Evolutionary conservation across 345 rosid species (phyloP).

Genomic region (Barbarea vulgaris): DNA sequence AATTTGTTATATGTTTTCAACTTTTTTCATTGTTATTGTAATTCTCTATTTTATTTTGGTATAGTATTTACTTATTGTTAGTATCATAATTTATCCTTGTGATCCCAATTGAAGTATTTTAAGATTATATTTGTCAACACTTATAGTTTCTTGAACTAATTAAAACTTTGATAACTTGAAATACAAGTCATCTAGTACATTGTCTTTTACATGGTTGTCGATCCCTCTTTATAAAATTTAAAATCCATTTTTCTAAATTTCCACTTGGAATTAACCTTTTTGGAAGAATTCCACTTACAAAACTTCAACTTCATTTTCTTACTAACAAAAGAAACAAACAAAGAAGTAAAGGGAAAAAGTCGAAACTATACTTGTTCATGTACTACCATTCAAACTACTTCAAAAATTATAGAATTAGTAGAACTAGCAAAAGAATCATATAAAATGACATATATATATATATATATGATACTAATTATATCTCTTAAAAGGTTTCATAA

Average conservation of each 20-base stretch:
- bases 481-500: not conserved
- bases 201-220: not conserved
- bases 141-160: not conserved
- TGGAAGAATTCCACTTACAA: not conserved
- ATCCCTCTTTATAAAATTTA: not conserved
- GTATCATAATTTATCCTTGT: not conserved
- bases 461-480: too few species aligned
- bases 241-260: not conserved
- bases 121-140: not conserved
- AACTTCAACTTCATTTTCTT: not conserved
- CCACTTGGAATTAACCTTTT: not conserved
- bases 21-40: not conserved
- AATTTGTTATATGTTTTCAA: not conserved
- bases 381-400: not conserved
- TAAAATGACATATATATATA: not conserved
- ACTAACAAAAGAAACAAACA: not conserved
- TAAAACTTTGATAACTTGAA: not conserved
- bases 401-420: not conserved
- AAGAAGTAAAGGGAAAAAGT: not conserved
- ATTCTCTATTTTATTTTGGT: not conserved
- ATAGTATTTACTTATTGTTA: not conserved
- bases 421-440: not conserved
- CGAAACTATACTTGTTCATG: not conserved
- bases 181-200: not conserved
- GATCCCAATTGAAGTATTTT: not conserved